Evolutionary conservation across 1,139 yeast genomes (phyloP), one percentile per base, ranked within the genome.

Genomic region (Arxiozyma bovina): DNA sequence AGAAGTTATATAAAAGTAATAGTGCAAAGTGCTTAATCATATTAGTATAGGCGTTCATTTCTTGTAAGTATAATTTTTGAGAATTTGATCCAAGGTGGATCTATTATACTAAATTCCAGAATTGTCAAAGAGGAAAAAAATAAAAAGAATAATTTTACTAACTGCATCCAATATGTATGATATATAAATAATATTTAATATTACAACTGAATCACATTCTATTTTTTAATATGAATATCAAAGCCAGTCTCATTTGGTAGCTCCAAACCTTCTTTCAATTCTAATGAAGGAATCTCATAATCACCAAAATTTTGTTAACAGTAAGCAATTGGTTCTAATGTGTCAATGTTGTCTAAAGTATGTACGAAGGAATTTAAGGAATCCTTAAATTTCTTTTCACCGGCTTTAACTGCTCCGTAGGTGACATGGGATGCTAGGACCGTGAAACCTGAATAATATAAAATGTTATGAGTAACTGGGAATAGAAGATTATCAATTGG

Each of bases 221-320:
- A 34, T 12, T 34, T 34, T 8, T 34, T 22, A 27, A 53, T 48
- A 53, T 59, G 61, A n/a, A 58, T 45, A 17, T 48, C 46, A 30
- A 56, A 56, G 18, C 62, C 61, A 7, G 42, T 22, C 38, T 46
- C 52, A 40, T 50, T 55, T 48, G 61, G 58, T 42, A 54, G 41
- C 21, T 58, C 62, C 7, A 57, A n/a, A 44, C 58, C 63, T 54
- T 57, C 57, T 21, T 53, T 55, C 20, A 62, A 54, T 22, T 48
- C 53, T 22, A 54, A 40, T 3, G 50, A 22, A 40, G 62, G 63
- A 40, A 57, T 45, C 20, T 52, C 53, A 50, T 62, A 62, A 42
- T 63, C 63, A 49, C 65, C 67, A 38, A 53, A 58, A 45, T 61
- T 63, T 55, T 63, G 63, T 42, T 43, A 55, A 53, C 65, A 60